phyloP scores from a whole-genome alignment of 148 eudicot genomes.

The Persicaria tinctoria region DNA sequence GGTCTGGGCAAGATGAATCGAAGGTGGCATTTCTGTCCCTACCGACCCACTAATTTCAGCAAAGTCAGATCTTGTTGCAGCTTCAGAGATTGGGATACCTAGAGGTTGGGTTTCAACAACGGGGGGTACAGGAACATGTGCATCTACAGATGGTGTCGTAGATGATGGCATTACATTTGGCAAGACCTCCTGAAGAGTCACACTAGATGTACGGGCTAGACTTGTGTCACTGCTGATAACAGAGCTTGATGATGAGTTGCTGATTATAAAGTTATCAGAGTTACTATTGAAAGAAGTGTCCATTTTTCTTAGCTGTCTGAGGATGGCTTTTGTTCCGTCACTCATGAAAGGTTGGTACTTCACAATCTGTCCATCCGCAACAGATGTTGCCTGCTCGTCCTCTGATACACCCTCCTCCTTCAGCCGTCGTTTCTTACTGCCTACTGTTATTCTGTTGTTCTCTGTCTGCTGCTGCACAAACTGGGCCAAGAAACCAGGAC shows the following conservation, averaged over 20 bases:
- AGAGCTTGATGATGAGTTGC: slow-evolving; percentile 18
- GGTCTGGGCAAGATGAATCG: slow-evolving; percentile 20
- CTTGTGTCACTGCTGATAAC: slow-evolving; percentile 16
- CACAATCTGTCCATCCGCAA: slow-evolving; percentile 43
- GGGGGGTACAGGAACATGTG: neutral
- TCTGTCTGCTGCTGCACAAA: slow-evolving; percentile 51
- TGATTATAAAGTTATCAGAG: slow-evolving; percentile 21
- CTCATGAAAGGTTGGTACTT: slow-evolving; percentile 43
- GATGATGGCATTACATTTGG: slow-evolving; percentile 26
- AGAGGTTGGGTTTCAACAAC: slow-evolving; percentile 18
- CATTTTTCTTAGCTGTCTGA: slow-evolving; percentile 37
- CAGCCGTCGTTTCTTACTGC: slow-evolving; percentile 48
- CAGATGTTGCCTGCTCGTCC: slow-evolving; percentile 13
- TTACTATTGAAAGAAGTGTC: slow-evolving; percentile 21
- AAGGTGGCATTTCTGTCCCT: slow-evolving; percentile 24
- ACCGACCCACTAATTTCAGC: slow-evolving; percentile 19
- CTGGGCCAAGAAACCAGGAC: slow-evolving; percentile 58
- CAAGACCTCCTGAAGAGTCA: slow-evolving; percentile 47
- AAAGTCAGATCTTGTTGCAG: slow-evolving; percentile 18
- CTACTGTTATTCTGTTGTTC: slow-evolving; percentile 32
- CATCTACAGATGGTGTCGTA: neutral
- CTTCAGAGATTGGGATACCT: slow-evolving; percentile 19
- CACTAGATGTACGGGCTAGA: slow-evolving; percentile 20
- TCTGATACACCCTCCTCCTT: slow-evolving; percentile 24
- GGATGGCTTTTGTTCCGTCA: slow-evolving; percentile 44